phyloP scores from a whole-genome alignment of 495 filamentous ascomycete species.

The Xylaria curta region DNA sequence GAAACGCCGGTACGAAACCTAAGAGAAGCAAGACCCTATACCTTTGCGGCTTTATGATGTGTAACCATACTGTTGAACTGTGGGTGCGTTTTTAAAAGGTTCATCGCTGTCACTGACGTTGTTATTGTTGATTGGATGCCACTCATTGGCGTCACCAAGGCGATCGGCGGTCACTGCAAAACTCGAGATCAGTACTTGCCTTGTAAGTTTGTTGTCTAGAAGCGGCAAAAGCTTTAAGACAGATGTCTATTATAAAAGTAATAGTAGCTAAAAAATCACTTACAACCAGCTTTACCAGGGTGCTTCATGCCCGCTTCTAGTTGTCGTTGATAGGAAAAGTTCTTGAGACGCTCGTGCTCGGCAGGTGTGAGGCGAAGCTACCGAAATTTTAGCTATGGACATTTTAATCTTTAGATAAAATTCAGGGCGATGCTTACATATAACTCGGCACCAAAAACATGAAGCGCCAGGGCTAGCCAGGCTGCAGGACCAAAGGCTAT shows the following conservation, averaged over 20 bases:
- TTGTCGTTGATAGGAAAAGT: slow-evolving; percentile 58
- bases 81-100: not conserved
- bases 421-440: slow-evolving; percentile 43
- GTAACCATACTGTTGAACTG: too few relatives aligned
- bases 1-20: not conserved
- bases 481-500: slow-evolving; percentile 51
- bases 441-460: slow-evolving; percentile 55
- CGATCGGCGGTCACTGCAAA: slow-evolving; percentile 46
- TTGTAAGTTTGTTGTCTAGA: not conserved
- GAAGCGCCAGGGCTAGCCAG: slow-evolving; percentile 53
- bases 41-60: not conserved
- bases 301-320: slow-evolving; percentile 55
- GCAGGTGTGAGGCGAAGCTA: slow-evolving; percentile 56
- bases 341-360: slow-evolving; percentile 54
- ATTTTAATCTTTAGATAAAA: not conserved
- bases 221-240: not conserved
- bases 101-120: not conserved
- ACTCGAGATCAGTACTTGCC: not conserved
- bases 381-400: slow-evolving; percentile 10
- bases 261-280: not conserved
- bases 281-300: slow-evolving; percentile 52
- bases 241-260: not conserved
- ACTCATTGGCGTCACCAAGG: slow-evolving; percentile 50
- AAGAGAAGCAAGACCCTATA: not conserved
- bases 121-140: slow-evolving; percentile 28